phyloP scores from a whole-genome alignment of 108 stramenopile species.

The Skeletonema grethae region DNA sequence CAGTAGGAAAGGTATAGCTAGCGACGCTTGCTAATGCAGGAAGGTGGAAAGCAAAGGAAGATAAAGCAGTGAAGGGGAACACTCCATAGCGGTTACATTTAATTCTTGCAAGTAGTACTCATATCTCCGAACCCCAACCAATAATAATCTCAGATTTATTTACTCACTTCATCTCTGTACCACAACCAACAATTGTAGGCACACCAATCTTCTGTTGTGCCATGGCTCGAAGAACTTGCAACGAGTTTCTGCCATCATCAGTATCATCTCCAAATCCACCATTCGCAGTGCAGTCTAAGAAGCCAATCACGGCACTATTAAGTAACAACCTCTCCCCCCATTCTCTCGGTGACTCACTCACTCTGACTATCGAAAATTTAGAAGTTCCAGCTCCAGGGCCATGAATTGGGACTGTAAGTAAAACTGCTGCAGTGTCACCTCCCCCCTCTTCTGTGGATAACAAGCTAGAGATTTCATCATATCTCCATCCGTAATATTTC shows the following conservation, averaged over 20 bases:
- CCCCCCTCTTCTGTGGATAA: background rate
- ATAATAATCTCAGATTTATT: background rate
- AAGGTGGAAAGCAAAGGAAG: no score
- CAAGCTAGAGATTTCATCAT: conserved; percentile 14
- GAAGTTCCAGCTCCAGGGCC: conserved; percentile 57
- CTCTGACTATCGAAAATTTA: conserved; percentile 66
- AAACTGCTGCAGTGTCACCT: conserved; percentile 44
- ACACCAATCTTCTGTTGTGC: conserved; percentile 65
- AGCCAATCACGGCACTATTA: conserved; percentile 63
- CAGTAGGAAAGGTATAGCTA: no score
- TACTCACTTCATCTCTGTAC: conserved; percentile 15
- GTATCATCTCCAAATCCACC: conserved; percentile 8
- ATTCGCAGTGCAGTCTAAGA: conserved; percentile 33
- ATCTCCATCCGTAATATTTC: conserved; percentile 60
- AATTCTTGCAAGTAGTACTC: no score
- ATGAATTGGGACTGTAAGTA: conserved; percentile 64
- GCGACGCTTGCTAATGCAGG: no score
- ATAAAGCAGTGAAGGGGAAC: background rate
- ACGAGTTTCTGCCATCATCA: conserved; percentile 1
- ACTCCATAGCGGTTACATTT: no score
- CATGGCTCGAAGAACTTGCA: conserved; percentile 59
- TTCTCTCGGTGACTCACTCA: conserved; percentile 70
- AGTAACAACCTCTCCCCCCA: conserved; percentile 68
- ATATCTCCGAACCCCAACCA: no score
- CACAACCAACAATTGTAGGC: conserved; percentile 56